Evolutionary conservation across 768 basidiomycete genomes (phyloP).

Genomic region (Gautieria morchelliformis): DNA sequence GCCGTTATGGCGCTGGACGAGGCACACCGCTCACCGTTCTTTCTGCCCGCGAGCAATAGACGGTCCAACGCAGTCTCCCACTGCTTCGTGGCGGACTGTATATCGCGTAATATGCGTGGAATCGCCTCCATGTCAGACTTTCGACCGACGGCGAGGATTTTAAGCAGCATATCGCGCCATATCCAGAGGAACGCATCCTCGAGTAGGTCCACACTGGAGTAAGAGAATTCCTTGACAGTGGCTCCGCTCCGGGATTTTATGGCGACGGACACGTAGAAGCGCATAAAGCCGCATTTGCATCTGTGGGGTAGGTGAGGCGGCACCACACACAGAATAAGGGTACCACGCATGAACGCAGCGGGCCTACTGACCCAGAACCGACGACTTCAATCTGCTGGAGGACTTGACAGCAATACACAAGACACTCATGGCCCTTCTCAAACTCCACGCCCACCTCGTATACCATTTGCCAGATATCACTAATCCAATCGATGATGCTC

Average conservation of each 20-base stretch:
- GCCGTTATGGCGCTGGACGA: neutral
- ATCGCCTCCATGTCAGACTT: slow-evolving; percentile 24
- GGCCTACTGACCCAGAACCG: slow-evolving; percentile 25
- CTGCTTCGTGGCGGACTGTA: slow-evolving; percentile 35
- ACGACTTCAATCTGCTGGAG: slow-evolving; percentile 34
- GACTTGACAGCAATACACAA: slow-evolving; percentile 41
- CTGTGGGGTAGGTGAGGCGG: slow-evolving; percentile 21
- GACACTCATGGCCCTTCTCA: slow-evolving; percentile 41
- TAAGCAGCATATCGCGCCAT: slow-evolving; percentile 60
- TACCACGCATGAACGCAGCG: neutral
- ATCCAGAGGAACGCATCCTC: slow-evolving; percentile 47
- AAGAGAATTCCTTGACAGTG: slow-evolving; percentile 36
- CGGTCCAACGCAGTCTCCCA: slow-evolving; percentile 39
- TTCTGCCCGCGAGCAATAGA: slow-evolving; percentile 45
- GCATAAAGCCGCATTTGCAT: slow-evolving; percentile 44
- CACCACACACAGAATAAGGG: slow-evolving; percentile 8
- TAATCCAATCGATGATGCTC: slow-evolving; percentile 48
- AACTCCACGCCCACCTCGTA: slow-evolving; percentile 51
- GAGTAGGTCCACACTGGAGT: slow-evolving; percentile 39
- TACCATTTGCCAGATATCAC: slow-evolving; percentile 51
- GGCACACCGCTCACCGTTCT: slow-evolving; percentile 21
- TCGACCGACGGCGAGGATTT: slow-evolving; percentile 34
- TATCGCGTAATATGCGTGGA: slow-evolving; percentile 49
- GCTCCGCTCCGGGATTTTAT: slow-evolving; percentile 34
- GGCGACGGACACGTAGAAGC: slow-evolving; percentile 34